Percentiles rank a stretch among this genome's conserved stretches.
These are phyloP conservation scores for Ogataea methanolica DNA, from an alignment of 805 yeast genomes.

Conservation along the genomic window DNA sequence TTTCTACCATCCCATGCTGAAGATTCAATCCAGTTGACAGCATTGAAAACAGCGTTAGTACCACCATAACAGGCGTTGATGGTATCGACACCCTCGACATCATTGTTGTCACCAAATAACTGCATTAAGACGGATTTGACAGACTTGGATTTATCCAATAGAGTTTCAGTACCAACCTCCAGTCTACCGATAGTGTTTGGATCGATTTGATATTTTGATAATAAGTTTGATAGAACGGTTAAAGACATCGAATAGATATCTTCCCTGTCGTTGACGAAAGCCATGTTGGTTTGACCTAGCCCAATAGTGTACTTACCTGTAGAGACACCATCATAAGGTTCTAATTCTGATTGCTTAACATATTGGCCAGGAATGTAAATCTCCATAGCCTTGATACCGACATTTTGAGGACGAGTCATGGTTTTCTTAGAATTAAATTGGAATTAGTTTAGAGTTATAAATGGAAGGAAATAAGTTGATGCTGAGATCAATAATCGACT, in stretches of 20 bases:
- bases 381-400: constrained; percentile 97
- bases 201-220: constrained; percentile 80
- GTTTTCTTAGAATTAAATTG: background rate
- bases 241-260: constrained; percentile 93
- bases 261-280: constrained; percentile 95
- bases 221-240: constrained; percentile 76
- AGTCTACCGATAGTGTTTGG: constrained; percentile 81
- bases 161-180: constrained; percentile 98
- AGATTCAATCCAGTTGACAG: constrained; percentile 94
- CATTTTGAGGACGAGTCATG: constrained; percentile 61
- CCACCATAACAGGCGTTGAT: constrained; percentile 99
- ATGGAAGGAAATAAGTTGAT: too few species aligned
- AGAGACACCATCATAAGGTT: constrained; percentile 77
- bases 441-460: too few species aligned
- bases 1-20: constrained; percentile 97
- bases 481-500: too few species aligned
- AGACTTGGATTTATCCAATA: constrained; percentile 93
- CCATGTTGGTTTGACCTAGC: constrained; percentile 97
- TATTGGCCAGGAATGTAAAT: constrained; percentile 80
- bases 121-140: constrained; percentile 96
- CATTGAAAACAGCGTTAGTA: constrained; percentile 89
- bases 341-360: constrained; percentile 87
- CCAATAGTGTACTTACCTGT: constrained; percentile 98
- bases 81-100: constrained; percentile 94
- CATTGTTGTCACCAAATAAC: constrained; percentile 81